Conservation (phyloP, 306 rosid species). For the Ormosia semicastrata region DNA sequence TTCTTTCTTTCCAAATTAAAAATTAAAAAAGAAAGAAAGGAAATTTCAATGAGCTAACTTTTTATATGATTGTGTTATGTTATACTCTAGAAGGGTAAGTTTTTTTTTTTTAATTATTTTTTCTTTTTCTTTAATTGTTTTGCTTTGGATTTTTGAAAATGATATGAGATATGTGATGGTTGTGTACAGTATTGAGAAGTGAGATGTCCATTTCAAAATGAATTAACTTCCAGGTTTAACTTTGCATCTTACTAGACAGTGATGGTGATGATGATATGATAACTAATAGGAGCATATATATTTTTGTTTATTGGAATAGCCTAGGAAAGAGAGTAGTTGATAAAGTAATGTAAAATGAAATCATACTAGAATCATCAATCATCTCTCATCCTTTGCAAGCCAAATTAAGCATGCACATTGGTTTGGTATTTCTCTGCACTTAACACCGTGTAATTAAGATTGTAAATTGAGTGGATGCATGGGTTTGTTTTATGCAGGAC, state of each 20-base stretch:
- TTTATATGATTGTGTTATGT: no score
- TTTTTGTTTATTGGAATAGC: neutral
- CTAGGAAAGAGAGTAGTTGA: neutral
- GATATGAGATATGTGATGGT: neutral
- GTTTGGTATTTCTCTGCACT: neutral
- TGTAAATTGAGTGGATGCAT: neutral
- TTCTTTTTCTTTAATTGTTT: neutral
- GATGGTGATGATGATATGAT: neutral
- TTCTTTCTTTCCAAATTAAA: no score
- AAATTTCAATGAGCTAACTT: no score
- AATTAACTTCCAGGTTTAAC: neutral
- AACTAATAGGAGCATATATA: neutral
- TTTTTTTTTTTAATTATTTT: neutral
- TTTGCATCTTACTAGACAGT: neutral
- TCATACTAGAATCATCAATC: no score
- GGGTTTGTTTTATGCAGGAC: conserved; percentile 51
- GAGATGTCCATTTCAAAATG: neutral
- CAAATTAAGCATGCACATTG: neutral
- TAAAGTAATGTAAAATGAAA: neutral
- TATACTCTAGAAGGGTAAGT: no score
- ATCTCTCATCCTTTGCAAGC: neutral
- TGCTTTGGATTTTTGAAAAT: neutral
- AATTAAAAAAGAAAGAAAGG: no score
- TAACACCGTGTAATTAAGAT: neutral
- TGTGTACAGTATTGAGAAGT: neutral